Base-by-base conservation (phyloP, 177 flowering plant species). In the Vitis hybrid region DNA sequence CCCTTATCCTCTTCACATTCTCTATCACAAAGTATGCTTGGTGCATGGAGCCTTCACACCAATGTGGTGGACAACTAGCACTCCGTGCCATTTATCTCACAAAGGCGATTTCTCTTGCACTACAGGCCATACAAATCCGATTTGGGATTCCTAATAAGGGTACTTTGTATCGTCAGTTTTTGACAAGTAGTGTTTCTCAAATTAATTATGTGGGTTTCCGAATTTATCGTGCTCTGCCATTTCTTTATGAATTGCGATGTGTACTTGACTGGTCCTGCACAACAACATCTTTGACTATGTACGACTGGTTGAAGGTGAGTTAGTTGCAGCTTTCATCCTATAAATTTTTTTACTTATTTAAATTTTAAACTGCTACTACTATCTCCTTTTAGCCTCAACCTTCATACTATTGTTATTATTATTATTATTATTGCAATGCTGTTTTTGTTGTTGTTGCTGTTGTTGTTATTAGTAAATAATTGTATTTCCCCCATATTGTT, bases 191-290 rank as follows among this genome's bases (percentile, higher is more conserved):
- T 60, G 82, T 89, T 65, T 80, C 94, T 64, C 82, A 82, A 73
- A 69, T 91, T 32, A 89, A 93, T 71, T 89, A 82, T 74, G 54
- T 91, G 69, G 93, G 98, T 5, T 93, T 84, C 50, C 87, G 97
- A 9, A 76, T 93, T 12, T 93, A 93, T 75, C 93, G 98, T 58
- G 92, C 90, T 65, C 79, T 93, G 26, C 98, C 98, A 54, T 93
- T 93, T 75, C 92, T 93, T 23, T 88, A 93, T 79, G 98, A 93
- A 72, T 66, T 93, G 69, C 82, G 97, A 61, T 93, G 98, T 62
- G 97, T 91, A 10, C 97, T 93, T 74, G 98, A 93, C 70, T 93
- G 98, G 98, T 93, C 98, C 7, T 93, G 97, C 86, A 91, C 98
- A 50, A 73, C 92, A 2, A 93, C 98, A 63, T 91, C 97, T 19